phyloP scores from a whole-genome alignment of 75 land plant species.

The Cupressus sempervirens region DNA sequence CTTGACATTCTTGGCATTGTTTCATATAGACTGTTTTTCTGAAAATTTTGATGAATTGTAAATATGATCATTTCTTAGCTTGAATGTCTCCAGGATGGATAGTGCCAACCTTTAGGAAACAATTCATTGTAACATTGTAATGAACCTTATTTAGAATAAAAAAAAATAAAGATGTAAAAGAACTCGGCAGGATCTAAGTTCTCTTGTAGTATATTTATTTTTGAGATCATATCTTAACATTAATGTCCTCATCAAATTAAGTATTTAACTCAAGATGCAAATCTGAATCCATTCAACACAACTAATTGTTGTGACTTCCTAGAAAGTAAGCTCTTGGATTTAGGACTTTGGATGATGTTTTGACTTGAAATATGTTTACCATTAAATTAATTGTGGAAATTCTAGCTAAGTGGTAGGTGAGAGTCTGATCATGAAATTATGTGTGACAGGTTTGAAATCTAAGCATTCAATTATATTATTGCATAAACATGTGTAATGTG shows the following conservation, averaged over 20 bases:
- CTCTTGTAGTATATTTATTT: neutral
- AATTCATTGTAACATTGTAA: neutral
- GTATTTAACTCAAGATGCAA: too few relatives aligned
- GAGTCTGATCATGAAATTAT: too few relatives aligned
- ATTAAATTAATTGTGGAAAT: too few relatives aligned
- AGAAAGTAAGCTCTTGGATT: too few relatives aligned
- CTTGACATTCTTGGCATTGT: neutral
- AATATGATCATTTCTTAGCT: neutral
- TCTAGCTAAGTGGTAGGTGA: too few relatives aligned
- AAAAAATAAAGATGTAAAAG: neutral
- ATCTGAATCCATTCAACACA: too few relatives aligned
- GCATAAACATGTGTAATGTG: too few relatives aligned
- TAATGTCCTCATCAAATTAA: neutral
- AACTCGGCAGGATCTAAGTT: neutral
- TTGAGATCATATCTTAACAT: neutral
- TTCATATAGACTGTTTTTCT: neutral
- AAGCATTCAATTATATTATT: too few relatives aligned
- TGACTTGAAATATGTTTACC: too few relatives aligned
- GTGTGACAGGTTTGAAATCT: too few relatives aligned
- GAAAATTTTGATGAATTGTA: neutral
- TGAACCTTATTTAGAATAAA: neutral
- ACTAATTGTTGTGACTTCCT: too few relatives aligned
- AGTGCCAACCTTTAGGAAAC: neutral
- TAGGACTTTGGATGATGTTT: too few relatives aligned
- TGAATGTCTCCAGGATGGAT: neutral